Evolutionary conservation across 164 flowering plant genomes (phyloP), one percentile per base, ranked within the genome.

Genomic region (Macadamia integrifolia): DNA sequence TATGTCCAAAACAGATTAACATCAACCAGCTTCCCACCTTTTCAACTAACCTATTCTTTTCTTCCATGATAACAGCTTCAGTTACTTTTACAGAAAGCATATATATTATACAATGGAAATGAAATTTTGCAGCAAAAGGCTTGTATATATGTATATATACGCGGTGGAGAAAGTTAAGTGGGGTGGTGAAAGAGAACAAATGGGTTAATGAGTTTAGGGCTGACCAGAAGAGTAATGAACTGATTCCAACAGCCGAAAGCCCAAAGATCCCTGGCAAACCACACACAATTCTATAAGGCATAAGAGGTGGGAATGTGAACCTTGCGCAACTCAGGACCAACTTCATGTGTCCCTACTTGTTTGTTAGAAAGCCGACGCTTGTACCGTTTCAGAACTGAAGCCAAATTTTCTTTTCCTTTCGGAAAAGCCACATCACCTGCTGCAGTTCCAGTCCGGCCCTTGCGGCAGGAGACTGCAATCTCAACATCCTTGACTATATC

Each of bases 381-480:
- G 86, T 94, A 94, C 5, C 99, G 87, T 71, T 94, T 94, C 23
- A 94, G 89, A 15, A 94, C 99, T 10, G 99, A 92, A 0, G 91
- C 93, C 72, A 94, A 68, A 77, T 92, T 94, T 76, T 92, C 98
- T 74, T 94, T 94, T 9, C 99, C 99, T 79, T 89, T 94, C 0
- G 99, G 99, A 72, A 90, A 94, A 17, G 99, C 99, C 32, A 92
- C 97, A 55, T 94, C 99, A 3, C 99, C 99, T 9, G 99, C 99
- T 32, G 97, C 92, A 42, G 98, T 94, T 8, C 99, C 99, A 2
- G 88, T 74, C 50, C 97, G 76, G 46, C 99, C 99, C 79, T 94
- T 94, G 1, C 99, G 80, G 69, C 79, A 81, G 14, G 98, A 88
- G 18, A 94, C 89, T 12, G 98, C 92, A 61, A 66, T 81, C 80